Evolutionary conservation across 140 eudicot genomes (phyloP).

Genomic region (Stevia rebaudiana): DNA sequence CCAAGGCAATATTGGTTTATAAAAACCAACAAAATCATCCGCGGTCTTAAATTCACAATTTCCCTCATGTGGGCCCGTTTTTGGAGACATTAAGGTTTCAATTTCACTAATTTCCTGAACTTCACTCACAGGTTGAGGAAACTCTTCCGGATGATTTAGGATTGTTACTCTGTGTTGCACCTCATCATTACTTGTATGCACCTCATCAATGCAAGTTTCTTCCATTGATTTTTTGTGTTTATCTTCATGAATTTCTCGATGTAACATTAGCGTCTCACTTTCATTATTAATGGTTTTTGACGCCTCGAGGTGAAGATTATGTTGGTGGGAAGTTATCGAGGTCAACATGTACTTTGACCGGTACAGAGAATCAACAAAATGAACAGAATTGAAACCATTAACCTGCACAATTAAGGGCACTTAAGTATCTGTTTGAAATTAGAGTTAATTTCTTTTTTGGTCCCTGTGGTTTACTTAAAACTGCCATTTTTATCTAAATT

Average conservation of each 20-base stretch:
- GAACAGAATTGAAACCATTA: slow-evolving; percentile 56
- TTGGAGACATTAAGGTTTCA: slow-evolving; percentile 23
- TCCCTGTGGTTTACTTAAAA: too few relatives aligned
- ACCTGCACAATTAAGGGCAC: slow-evolving; percentile 41
- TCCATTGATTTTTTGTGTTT: slow-evolving; percentile 2
- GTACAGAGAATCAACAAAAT: slow-evolving; percentile 67
- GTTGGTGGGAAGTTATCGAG: slow-evolving; percentile 31
- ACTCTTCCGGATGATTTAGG: slow-evolving; percentile 58
- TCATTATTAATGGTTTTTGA: slow-evolving; percentile 10
- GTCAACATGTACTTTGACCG: slow-evolving; percentile 80
- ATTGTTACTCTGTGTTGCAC: slow-evolving; percentile 77
- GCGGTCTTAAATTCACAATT: slow-evolving; percentile 12
- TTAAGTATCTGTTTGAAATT: neutral
- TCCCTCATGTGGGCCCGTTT: slow-evolving; percentile 23
- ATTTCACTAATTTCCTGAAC: slow-evolving; percentile 13
- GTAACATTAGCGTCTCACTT: slow-evolving; percentile 20
- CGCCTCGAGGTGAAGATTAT: slow-evolving; percentile 25
- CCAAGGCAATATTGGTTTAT: slow-evolving; percentile 84
- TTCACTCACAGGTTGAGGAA: slow-evolving; percentile 33
- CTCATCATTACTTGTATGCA: slow-evolving; percentile 25
- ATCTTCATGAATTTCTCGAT: slow-evolving; percentile 20
- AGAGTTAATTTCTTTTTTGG: too few relatives aligned
- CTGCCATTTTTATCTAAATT: too few relatives aligned
- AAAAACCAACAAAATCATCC: slow-evolving; percentile 23
- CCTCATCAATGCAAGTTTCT: slow-evolving; percentile 16